Conservation (phyloP, 805 yeast species). For the Huiozyma naganishii region DNA sequence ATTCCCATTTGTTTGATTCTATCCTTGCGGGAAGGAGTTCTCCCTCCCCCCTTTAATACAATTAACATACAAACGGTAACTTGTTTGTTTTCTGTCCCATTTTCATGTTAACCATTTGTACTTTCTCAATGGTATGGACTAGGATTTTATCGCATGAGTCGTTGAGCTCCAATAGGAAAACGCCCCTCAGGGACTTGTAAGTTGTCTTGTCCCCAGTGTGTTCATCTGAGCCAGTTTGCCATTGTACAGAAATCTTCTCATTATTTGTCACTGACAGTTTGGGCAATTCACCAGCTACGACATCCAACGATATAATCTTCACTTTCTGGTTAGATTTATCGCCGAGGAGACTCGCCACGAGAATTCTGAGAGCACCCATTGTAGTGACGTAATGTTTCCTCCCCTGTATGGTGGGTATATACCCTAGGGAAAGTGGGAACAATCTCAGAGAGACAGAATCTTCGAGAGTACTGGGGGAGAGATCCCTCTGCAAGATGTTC, state of each 20-base stretch:
- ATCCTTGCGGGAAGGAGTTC: neutral
- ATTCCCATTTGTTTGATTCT: too few species aligned
- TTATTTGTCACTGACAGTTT: slow-evolving; percentile 10
- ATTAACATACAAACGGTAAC: slow-evolving; percentile 14
- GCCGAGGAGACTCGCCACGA: slow-evolving; percentile 45
- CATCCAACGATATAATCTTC: slow-evolving; percentile 35
- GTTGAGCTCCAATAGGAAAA: slow-evolving; percentile 56
- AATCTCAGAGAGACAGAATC: slow-evolving; percentile 41
- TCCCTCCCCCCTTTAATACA: neutral
- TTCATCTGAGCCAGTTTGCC: slow-evolving; percentile 13
- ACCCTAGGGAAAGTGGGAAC: slow-evolving; percentile 41
- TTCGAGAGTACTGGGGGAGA: slow-evolving; percentile 37
- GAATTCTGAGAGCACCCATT: slow-evolving; percentile 43
- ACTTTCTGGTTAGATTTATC: slow-evolving; percentile 35
- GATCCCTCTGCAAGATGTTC: slow-evolving; percentile 33
- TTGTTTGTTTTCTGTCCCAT: slow-evolving; percentile 11
- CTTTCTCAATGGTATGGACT: slow-evolving; percentile 58
- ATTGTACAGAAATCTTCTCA: slow-evolving; percentile 19
- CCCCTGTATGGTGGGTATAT: slow-evolving; percentile 48
- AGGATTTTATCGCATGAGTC: slow-evolving; percentile 41
- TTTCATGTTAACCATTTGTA: slow-evolving; percentile 45
- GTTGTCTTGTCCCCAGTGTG: neutral
- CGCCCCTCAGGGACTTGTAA: slow-evolving; percentile 29
- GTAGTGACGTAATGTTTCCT: slow-evolving; percentile 45
- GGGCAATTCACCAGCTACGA: slow-evolving; percentile 1